Evolutionary conservation across 2,329 filamentous ascomycete species (phyloP).

Genomic region (Verticillium zaregamsianum): DNA sequence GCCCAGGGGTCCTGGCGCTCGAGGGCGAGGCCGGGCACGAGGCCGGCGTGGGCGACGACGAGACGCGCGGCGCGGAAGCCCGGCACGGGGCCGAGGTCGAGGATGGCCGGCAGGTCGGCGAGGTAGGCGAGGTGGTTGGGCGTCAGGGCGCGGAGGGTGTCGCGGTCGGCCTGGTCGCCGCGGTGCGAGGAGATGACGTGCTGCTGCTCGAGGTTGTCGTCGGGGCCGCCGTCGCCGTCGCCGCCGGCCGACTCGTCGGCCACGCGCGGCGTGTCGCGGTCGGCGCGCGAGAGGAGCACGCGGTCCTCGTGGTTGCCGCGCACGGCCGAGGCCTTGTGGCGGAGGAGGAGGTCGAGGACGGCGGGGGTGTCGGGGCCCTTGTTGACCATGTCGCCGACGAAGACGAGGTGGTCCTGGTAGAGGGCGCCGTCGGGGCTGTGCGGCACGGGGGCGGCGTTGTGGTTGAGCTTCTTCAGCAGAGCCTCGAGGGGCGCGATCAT

Average conservation of each 20-base stretch:
- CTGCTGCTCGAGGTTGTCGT: conserved; percentile 11
- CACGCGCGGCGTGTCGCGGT: conserved; percentile 9
- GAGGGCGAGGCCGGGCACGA: conserved; percentile 71
- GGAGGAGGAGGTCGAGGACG: conserved; percentile 71
- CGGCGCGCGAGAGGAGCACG: conserved; percentile 60
- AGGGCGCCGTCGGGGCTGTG: conserved; percentile 20
- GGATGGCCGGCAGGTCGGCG: conserved; percentile 68
- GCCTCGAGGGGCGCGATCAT: conserved; percentile 64
- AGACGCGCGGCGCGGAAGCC: conserved; percentile 49
- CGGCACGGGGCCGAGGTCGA: conserved; percentile 62
- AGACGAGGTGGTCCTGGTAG: conserved; percentile 66
- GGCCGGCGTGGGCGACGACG: conserved; percentile 78
- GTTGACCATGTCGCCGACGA: conserved; percentile 75
- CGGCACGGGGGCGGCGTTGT: conserved; percentile 33
- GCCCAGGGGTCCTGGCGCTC: conserved; percentile 70
- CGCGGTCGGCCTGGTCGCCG: conserved; percentile 39
- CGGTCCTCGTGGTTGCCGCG: conserved; percentile 92
- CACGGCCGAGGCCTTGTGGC: conserved; percentile 72
- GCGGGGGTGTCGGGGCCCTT: conserved; percentile 82
- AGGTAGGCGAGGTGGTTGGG: conserved; percentile 66
- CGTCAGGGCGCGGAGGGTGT: conserved; percentile 49
- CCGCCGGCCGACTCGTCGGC: conserved; percentile 19
- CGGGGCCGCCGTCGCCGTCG: conserved; percentile 17
- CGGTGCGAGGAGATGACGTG: conserved; percentile 19
- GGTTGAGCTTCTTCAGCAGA: conserved; percentile 64